Conservation (phyloP, 345 rosid species). For the Salix exigua region DNA sequence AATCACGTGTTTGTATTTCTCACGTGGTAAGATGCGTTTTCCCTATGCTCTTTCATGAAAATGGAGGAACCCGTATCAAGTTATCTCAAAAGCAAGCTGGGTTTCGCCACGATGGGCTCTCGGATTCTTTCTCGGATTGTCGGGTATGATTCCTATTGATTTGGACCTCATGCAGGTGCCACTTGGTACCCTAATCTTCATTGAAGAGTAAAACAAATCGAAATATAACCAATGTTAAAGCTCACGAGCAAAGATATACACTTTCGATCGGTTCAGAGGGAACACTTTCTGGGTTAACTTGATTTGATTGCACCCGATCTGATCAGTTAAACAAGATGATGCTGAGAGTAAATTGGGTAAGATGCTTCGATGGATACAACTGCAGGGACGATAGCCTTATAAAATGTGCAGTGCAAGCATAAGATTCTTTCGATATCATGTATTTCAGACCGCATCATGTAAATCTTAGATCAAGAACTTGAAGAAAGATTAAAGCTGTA, state of each 20-base stretch:
- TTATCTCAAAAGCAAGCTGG: neutral
- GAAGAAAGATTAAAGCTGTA: neutral
- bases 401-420: neutral
- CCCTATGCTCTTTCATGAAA: constrained; percentile 8
- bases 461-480: neutral
- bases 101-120: neutral
- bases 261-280: neutral
- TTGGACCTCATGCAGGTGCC: neutral
- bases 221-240: neutral
- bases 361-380: neutral
- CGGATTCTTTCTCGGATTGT: neutral
- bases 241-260: neutral
- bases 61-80: constrained; percentile 11
- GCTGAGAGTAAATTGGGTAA: no score
- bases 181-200: neutral
- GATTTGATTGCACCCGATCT: neutral
- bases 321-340: neutral
- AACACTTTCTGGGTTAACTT: neutral
- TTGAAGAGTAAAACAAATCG: neutral
- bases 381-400: neutral
- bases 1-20: no score
- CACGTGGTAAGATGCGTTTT: neutral
- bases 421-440: neutral
- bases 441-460: neutral
- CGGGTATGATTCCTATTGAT: neutral